phyloP scores from a whole-genome alignment of 306 rosid species.

The Medicago arabica region DNA sequence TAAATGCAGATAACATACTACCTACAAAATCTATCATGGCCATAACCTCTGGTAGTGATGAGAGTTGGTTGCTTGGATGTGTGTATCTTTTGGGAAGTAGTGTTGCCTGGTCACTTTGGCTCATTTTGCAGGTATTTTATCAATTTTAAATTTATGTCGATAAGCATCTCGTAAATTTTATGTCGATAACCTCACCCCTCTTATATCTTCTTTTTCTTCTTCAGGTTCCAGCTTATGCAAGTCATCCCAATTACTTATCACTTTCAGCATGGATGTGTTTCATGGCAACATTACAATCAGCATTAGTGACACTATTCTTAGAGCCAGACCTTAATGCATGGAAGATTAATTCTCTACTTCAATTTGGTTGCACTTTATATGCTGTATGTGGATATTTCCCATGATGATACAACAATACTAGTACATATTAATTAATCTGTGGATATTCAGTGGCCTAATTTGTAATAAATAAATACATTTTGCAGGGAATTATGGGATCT shows the following conservation, averaged over 20 bases:
- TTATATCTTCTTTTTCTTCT: no score
- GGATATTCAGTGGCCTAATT: neutral
- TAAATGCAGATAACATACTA: slow-evolving; percentile 42
- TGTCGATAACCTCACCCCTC: neutral
- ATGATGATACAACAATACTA: neutral
- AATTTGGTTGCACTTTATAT: slow-evolving; percentile 36
- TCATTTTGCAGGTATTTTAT: slow-evolving; percentile 53
- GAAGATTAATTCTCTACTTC: slow-evolving; percentile 49
- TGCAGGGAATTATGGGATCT: slow-evolving; percentile 63
- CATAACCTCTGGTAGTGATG: neutral
- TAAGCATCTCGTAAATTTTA: no score
- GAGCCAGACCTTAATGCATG: slow-evolving; percentile 52
- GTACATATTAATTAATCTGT: no score
- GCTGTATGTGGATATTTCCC: slow-evolving; percentile 3
- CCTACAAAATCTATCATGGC: slow-evolving; percentile 33
- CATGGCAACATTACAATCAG: slow-evolving; percentile 52
- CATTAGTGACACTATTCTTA: slow-evolving; percentile 36
- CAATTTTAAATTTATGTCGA: neutral
- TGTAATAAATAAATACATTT: neutral
- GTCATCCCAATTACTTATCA: slow-evolving; percentile 57
- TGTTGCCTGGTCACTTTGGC: slow-evolving; percentile 61
- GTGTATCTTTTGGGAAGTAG: slow-evolving; percentile 47
- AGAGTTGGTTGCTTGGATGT: slow-evolving; percentile 58
- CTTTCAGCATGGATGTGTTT: slow-evolving; percentile 73
- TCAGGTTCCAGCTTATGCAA: slow-evolving; percentile 58